Evolutionary conservation across 805 yeast genomes (phyloP).

Genomic region (Wickerhamiella dianesei): DNA sequence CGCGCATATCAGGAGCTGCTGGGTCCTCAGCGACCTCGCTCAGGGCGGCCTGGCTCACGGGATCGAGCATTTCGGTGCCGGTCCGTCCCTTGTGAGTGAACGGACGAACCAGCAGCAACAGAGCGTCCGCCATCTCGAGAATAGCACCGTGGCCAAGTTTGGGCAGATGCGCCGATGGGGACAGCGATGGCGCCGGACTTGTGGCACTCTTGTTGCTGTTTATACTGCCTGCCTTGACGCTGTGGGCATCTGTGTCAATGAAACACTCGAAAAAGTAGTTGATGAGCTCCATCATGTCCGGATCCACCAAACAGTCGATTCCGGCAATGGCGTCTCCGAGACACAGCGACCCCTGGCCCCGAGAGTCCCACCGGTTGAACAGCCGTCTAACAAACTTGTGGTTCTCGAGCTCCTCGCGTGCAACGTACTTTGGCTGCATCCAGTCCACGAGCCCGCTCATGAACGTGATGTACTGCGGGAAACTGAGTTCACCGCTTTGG

Average conservation of each 20-base stretch:
- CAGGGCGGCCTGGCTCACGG: constrained; percentile 38
- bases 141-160: constrained; percentile 63
- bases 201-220: background rate
- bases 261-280: constrained; percentile 69
- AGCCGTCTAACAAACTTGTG: constrained; percentile 46
- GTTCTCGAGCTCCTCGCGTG: constrained; percentile 16
- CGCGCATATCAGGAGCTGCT: constrained; percentile 40
- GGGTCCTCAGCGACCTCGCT: constrained; percentile 26
- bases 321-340: constrained; percentile 63
- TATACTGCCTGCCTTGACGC: constrained; percentile 16
- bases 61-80: constrained; percentile 36
- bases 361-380: constrained; percentile 60
- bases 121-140: constrained; percentile 73
- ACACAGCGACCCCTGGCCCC: constrained; percentile 37
- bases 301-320: constrained; percentile 50
- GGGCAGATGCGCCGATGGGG: background rate
- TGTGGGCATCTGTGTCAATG: constrained; percentile 39
- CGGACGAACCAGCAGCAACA: constrained; percentile 68
- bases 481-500: constrained; percentile 53
- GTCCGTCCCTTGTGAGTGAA: constrained; percentile 53
- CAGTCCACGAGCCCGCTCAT: constrained; percentile 73
- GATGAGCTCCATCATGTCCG: constrained; percentile 65
- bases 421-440: constrained; percentile 28
- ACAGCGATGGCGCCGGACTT: background rate
- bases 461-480: constrained; percentile 55